Evolutionary conservation across 2,329 filamentous ascomycete species (phyloP).

Genomic region (Microsporum canis): DNA sequence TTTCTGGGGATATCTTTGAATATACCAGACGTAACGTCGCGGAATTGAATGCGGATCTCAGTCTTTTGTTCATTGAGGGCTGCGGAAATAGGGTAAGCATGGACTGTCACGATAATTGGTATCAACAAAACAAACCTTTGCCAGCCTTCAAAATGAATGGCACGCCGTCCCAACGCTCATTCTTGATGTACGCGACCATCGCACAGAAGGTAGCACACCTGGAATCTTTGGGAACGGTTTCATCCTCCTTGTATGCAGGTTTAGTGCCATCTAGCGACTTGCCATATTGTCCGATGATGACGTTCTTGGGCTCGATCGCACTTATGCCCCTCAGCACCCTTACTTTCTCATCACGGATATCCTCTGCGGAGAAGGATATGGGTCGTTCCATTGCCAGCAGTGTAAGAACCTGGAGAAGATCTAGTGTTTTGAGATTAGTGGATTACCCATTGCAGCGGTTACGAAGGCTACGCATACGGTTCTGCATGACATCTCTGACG

Average conservation of each 20-base stretch:
- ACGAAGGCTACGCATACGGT: slow-evolving; percentile 46
- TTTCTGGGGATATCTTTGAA: slow-evolving; percentile 99
- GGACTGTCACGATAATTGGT: not conserved
- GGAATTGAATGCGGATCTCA: slow-evolving; percentile 97
- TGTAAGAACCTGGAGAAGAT: slow-evolving; percentile 90
- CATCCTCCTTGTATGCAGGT: slow-evolving; percentile 96
- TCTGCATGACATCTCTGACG: slow-evolving; percentile 99
- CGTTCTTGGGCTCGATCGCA: slow-evolving; percentile 95
- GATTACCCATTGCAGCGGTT: not conserved
- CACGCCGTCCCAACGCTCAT: slow-evolving; percentile 97
- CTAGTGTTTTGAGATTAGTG: slow-evolving; percentile 21
- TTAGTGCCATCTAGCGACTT: slow-evolving; percentile 93
- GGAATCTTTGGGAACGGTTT: slow-evolving; percentile 93
- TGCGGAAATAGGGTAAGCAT: slow-evolving; percentile 16
- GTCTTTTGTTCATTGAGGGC: slow-evolving; percentile 99
- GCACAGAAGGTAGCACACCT: slow-evolving; percentile 97
- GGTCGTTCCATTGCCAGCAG: slow-evolving; percentile 96
- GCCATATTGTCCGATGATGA: slow-evolving; percentile 98
- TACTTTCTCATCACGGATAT: slow-evolving; percentile 96
- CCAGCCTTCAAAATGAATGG: slow-evolving; percentile 99
- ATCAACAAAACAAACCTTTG: slow-evolving; percentile 46
- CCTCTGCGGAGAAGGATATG: slow-evolving; percentile 94
- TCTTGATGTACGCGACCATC: slow-evolving; percentile 97
- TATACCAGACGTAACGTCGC: slow-evolving; percentile 97
- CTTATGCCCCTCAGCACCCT: slow-evolving; percentile 88